Percentiles rank a stretch among this genome's conserved stretches.
These are phyloP conservation scores for Chimonanthus salicifolius DNA, from an alignment of 164 flowering plant genomes.

Conservation along the genomic window DNA sequence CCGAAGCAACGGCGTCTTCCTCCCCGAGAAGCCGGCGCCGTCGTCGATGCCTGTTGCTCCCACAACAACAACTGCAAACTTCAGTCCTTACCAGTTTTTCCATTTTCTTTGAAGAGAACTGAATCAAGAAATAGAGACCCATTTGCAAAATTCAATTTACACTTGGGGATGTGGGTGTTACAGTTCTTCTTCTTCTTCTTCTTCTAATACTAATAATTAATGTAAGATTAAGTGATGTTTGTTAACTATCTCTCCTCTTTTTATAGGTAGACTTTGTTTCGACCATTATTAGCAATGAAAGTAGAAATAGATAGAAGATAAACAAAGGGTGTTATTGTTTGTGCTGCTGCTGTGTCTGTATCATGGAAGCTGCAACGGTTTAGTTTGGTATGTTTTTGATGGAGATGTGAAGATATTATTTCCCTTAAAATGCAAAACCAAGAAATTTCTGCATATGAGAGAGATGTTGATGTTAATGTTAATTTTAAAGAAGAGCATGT, in stretches of 20 bases:
- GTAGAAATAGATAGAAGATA: neutral
- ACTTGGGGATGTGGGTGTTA: neutral
- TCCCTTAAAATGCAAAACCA: slow-evolving; percentile 26
- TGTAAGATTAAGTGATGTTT: too few species aligned
- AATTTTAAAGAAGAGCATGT: neutral
- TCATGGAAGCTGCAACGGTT: slow-evolving; percentile 19
- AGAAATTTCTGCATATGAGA: slow-evolving; percentile 9
- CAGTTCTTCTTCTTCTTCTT: neutral
- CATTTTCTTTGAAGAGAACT: slow-evolving; percentile 47
- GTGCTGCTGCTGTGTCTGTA: slow-evolving; percentile 13
- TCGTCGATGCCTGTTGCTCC: neutral
- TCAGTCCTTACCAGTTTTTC: slow-evolving; percentile 40
- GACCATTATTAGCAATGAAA: neutral
- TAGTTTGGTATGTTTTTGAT: neutral
- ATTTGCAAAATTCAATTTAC: neutral
- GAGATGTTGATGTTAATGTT: slow-evolving; percentile 3
- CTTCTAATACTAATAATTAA: neutral
- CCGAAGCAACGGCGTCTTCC: slow-evolving; percentile 13
- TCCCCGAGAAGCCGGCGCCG: neutral
- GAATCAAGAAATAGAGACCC: slow-evolving; percentile 1
- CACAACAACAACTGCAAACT: slow-evolving; percentile 1
- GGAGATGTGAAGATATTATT: slow-evolving; percentile 17
- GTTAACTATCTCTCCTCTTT: neutral
- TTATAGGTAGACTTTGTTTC: neutral
- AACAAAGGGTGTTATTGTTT: neutral